Base-by-base conservation (phyloP, 139 green algal genomes). In the Astrephomene gubernaculifera region DNA sequence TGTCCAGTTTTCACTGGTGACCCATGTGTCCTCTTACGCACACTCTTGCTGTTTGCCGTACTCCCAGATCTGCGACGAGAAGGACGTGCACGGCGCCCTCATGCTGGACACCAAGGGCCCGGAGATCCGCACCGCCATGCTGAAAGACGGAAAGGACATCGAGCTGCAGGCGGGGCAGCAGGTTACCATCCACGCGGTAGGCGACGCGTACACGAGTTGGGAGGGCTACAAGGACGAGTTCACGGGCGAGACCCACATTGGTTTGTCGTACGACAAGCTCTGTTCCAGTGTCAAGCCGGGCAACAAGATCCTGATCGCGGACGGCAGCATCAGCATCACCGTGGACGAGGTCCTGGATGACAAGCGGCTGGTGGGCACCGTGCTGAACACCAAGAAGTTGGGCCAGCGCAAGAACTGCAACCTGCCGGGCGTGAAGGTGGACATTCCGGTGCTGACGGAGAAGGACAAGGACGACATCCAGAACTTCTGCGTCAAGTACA, bases 381-480 rank as follows among this genome's bases (percentile, higher is more conserved):
- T 87, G 70, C 38, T 87, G 19, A 87, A 87, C 70, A 81, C 14
- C 68, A 87, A 80, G 70, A 87, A 80, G 69, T 52, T 87, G 53
- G 79, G 79, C 25, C 79, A 86, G 79, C 79, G 79, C 65, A 86
- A 86, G 65, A 86, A 86, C 67, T 86, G 79, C 79, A 86, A 86
- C 67, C 65, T 86, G 79, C 81, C 81, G 24, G 71, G 71, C 53
- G 82, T 90, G 82, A 93, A 97, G 82, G 88, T 91, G 81, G 88
- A 91, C 72, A 92, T 97, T 53, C 92, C 92, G 2, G 92, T 95
- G 82, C 86, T 95, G 36, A 94, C 90, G 36, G 84, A 87, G 25
- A 93, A 95, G 87, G 92, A 95, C 83, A 93, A 94, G 41, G 81
- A 90, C 60, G 92, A 95, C 87, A 85, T 95, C 70, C 65, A 92